Evolutionary conservation across 495 filamentous ascomycete genomes (phyloP).

Genomic region (Astrothelium macrocarpum): DNA sequence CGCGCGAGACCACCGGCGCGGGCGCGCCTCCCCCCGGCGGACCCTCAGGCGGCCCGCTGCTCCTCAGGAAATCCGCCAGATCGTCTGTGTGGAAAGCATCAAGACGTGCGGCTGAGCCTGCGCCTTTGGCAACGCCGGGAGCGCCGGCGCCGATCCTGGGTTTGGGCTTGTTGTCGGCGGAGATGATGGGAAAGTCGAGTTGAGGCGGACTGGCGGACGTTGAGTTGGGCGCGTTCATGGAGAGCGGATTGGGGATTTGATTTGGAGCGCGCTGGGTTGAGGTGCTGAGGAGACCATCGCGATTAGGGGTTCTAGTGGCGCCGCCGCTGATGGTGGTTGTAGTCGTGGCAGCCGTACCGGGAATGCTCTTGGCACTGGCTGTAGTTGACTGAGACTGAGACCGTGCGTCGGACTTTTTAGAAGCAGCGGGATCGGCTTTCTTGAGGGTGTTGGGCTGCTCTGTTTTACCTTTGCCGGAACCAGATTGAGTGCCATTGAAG

Average conservation of each 20-base stretch:
- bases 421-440: slow-evolving; percentile 1
- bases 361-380: slow-evolving; percentile 29
- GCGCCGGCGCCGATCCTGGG: background rate
- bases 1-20: slow-evolving; percentile 11
- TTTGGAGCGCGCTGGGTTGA: background rate
- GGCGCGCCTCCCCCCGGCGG: too few relatives aligned
- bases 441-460: slow-evolving; percentile 10
- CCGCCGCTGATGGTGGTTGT: background rate
- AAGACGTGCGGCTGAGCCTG: background rate
- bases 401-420: background rate
- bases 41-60: slow-evolving; percentile 56
- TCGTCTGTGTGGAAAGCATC: slow-evolving; percentile 45
- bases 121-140: background rate
- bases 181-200: background rate
- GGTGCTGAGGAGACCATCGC: slow-evolving; percentile 3
- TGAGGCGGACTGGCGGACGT: background rate
- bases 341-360: slow-evolving; percentile 12
- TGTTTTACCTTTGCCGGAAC: slow-evolving; percentile 7
- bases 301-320: background rate
- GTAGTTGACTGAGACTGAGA: slow-evolving; percentile 7
- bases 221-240: background rate
- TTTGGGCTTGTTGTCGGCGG: background rate
- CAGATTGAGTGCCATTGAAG: slow-evolving; percentile 5
- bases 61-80: slow-evolving; percentile 69
- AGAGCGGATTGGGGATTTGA: background rate